Base-by-base conservation (phyloP, 805 yeast species). In the Suhomyces canberraensis region DNA sequence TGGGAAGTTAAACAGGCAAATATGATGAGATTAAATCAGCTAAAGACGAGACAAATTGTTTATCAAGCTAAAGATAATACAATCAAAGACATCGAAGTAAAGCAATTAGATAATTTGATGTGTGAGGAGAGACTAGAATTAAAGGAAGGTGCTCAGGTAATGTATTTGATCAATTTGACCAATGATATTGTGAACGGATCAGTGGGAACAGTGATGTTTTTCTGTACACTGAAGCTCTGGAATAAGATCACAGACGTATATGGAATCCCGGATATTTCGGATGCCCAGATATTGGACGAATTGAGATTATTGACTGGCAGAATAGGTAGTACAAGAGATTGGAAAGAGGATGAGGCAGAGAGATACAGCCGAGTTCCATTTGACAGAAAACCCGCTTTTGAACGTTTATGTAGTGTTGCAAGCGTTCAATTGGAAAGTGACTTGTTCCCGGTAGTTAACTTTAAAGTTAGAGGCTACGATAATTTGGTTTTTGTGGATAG, bases 121-220 rank as follows among this genome's bases (percentile, higher is more conserved):
- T 95, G 93, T 30, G 84, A 82, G 18, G 71, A 73, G 39, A 54
- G 48, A 5, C 52, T 93, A 11, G 70, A 66, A 2, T 63, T 93
- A 45, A 91, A 90, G 56, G 80, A 77, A 37, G 88, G 87, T 25
- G 95, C 96, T 0, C 98, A 93, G 59, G 97, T 93, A 1, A 90
- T 93, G 96, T 79, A 87, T 72, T 63, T 93, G 46, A 87, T 85
- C 50, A 93, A 93, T 56, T 37, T 41, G 7, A 71, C 75, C 19
- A 90, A 86, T 45, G 83, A 78, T 8, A 65, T 93, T 25, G 98
- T 93, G 27, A 93, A 93, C 61, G 98, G 99, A 3, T 78, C 96
- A 0, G 66, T 91, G 25, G 99, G 99, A 0, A 77, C 71, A 25
- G 82, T 93, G 1, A 47, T 78, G 6, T 79, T 73, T 13, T 81